These are phyloP conservation scores for Biscogniauxia mediterranea DNA, from an alignment of 2,329 filamentous ascomycete species.

Conservation along the genomic window DNA sequence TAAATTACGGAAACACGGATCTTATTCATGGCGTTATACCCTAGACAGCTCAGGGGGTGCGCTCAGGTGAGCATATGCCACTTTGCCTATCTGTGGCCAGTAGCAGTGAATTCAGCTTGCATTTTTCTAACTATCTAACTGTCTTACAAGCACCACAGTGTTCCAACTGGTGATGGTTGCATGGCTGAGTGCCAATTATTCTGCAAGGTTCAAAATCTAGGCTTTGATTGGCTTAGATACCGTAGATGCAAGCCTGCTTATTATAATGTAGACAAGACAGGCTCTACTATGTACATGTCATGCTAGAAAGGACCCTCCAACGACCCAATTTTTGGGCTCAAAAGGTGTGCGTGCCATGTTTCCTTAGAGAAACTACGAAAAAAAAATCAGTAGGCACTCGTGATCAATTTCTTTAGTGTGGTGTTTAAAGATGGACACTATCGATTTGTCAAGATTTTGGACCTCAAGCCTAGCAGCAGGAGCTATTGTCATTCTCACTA, in stretches of 20 bases:
- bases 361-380: not conserved
- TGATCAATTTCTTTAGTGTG: not conserved
- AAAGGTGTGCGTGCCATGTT: not conserved
- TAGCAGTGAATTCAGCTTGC: not conserved
- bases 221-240: not conserved
- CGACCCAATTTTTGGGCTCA: not conserved
- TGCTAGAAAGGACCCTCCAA: not conserved
- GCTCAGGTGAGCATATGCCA: not conserved
- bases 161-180: not conserved
- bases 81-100: not conserved
- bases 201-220: not conserved
- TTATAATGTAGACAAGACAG: no score
- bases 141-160: not conserved
- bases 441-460: slow-evolving; percentile 15
- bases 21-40: not conserved
- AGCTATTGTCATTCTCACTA: slow-evolving; percentile 11
- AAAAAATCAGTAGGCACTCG: not conserved
- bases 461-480: slow-evolving; percentile 12
- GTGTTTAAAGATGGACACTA: slow-evolving; percentile 14
- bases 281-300: not conserved
- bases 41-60: not conserved
- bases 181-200: not conserved
- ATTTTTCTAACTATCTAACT: not conserved
- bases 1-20: not conserved
- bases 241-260: not conserved